Conservation (phyloP, 768 basidiomycete species). For the Cystofilobasidium ferigula region DNA sequence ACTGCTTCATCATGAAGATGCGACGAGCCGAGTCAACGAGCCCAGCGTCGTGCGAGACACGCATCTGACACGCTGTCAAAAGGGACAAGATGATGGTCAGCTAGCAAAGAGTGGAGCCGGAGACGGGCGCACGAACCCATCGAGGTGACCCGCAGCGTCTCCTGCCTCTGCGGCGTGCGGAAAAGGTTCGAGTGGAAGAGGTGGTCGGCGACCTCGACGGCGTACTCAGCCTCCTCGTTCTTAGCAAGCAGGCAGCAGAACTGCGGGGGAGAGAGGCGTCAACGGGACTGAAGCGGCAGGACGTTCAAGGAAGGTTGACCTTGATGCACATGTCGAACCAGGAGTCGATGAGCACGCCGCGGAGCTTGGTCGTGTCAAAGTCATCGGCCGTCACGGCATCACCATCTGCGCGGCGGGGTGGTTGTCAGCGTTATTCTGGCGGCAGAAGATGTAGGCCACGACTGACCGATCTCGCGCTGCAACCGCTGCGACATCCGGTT, state of each 20-base stretch:
- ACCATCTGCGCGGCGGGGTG: slow-evolving; percentile 7
- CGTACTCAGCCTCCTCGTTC: slow-evolving; percentile 35
- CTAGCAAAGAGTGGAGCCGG: neutral
- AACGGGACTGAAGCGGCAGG: neutral
- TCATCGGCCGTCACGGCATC: slow-evolving; percentile 13
- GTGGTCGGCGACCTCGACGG: slow-evolving; percentile 36
- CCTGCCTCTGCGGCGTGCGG: slow-evolving; percentile 46
- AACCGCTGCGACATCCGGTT: slow-evolving; percentile 38
- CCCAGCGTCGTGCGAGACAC: slow-evolving; percentile 46
- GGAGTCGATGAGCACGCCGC: slow-evolving; percentile 67
- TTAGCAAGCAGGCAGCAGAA: slow-evolving; percentile 37
- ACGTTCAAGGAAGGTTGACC: slow-evolving; percentile 42
- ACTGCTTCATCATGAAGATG: slow-evolving; percentile 63
- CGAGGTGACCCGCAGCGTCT: slow-evolving; percentile 62
- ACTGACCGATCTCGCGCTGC: slow-evolving; percentile 35
- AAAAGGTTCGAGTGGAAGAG: slow-evolving; percentile 30
- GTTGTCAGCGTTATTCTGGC: neutral
- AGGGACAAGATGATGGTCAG: neutral
- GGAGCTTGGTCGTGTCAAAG: slow-evolving; percentile 53
- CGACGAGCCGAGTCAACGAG: slow-evolving; percentile 68
- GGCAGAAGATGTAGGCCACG: neutral
- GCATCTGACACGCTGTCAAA: slow-evolving; percentile 58
- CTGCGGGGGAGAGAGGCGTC: slow-evolving; percentile 22
- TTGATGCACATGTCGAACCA: slow-evolving; percentile 81
- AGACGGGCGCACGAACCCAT: slow-evolving; percentile 49